A percentile compares a stretch with the other conserved stretches of the same genome.
phyloP scores from a whole-genome alignment of 1,284 basidiomycete species.

The Microbotryum lychnidis-dioicae region DNA sequence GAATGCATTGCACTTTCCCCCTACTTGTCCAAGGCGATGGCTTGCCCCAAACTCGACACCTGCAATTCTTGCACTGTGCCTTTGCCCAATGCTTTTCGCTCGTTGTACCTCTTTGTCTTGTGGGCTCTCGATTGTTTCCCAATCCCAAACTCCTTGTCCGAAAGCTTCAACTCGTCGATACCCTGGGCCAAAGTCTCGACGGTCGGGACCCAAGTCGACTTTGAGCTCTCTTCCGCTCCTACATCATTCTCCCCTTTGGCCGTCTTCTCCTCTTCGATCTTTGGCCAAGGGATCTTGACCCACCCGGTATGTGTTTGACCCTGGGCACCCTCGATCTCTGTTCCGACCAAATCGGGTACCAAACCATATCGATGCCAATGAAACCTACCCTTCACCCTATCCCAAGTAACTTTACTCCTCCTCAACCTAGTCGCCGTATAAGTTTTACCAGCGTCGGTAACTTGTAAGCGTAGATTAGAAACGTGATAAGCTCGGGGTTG shows the following conservation, averaged over 20 bases:
- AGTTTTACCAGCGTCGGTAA: constrained; percentile 12
- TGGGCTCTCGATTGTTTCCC: constrained; percentile 18
- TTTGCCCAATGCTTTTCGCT: constrained; percentile 17
- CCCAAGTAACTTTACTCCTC: constrained; percentile 19
- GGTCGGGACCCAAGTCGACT: constrained; percentile 1
- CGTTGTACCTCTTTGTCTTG: constrained; percentile 22
- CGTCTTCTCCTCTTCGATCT: constrained; percentile 8
- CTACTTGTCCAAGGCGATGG: too few species aligned
- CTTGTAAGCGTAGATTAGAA: constrained; percentile 28
- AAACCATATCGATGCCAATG: constrained; percentile 25
- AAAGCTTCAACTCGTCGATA: constrained; percentile 12
- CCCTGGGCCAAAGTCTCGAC: constrained; percentile 2
- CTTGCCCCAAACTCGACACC: too few species aligned
- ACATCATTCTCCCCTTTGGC: constrained; percentile 1
- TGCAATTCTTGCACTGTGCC: background rate
- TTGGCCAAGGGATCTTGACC: constrained; percentile 21
- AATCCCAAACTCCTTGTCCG: constrained; percentile 19
- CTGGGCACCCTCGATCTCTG: background rate
- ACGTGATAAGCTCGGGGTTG: constrained; percentile 21
- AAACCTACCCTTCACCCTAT: constrained; percentile 17
- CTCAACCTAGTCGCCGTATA: constrained; percentile 24
- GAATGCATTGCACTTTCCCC: too few species aligned
- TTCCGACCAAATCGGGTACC: constrained; percentile 9
- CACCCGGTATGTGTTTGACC: constrained; percentile 7
- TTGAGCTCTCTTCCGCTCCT: constrained; percentile 14